phyloP scores from a whole-genome alignment of 768 basidiomycete genomes.

The Boletus rufocinnamomeus region DNA sequence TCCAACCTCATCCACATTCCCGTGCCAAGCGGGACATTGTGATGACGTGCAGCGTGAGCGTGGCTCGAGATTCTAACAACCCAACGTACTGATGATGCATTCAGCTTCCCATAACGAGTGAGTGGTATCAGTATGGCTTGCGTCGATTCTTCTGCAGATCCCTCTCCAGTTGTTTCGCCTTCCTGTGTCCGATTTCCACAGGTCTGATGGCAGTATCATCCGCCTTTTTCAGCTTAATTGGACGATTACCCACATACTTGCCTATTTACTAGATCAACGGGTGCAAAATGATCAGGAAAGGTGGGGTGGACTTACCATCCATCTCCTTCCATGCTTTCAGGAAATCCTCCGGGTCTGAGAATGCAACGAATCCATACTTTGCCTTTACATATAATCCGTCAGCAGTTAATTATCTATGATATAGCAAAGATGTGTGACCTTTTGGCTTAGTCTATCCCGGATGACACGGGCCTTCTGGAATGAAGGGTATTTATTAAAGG shows the following conservation, averaged over 20 bases:
- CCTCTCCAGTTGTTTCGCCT: constrained; percentile 88
- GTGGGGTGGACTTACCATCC: constrained; percentile 68
- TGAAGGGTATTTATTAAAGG: constrained; percentile 90
- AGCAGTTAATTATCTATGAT: constrained; percentile 1
- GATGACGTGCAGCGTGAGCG: constrained; percentile 24
- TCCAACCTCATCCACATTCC: constrained; percentile 12
- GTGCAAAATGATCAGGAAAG: background rate
- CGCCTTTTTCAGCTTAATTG: constrained; percentile 95
- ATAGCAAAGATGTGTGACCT: constrained; percentile 50
- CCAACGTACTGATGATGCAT: constrained; percentile 33
- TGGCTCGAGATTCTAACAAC: constrained; percentile 22
- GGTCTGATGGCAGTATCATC: constrained; percentile 83
- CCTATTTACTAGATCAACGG: constrained; percentile 46
- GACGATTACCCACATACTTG: constrained; percentile 98
- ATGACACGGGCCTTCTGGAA: constrained; percentile 97
- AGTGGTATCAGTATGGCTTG: constrained; percentile 69
- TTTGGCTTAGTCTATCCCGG: constrained; percentile 89
- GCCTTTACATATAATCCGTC: constrained; percentile 52
- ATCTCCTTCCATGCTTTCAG: constrained; percentile 99
- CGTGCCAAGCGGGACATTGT: constrained; percentile 5
- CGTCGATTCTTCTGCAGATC: constrained; percentile 87
- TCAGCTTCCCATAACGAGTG: background rate
- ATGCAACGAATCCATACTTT: constrained; percentile 96
- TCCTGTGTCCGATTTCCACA: constrained; percentile 91
- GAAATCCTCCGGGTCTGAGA: constrained; percentile 98